Conservation (phyloP, 495 filamentous ascomycete genomes). For the Aspergillus coremiiformis region DNA sequence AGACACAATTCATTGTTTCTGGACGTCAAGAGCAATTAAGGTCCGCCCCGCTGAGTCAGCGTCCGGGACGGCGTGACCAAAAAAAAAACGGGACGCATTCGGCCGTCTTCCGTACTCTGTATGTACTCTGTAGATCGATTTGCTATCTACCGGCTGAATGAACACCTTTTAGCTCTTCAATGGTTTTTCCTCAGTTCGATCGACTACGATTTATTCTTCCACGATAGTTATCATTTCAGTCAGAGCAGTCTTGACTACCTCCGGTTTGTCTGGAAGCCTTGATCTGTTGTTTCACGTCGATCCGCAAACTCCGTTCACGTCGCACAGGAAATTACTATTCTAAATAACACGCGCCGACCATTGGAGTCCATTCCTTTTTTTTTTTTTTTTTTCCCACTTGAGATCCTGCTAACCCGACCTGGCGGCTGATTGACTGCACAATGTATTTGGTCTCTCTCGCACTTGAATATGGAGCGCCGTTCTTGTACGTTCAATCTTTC, state of each 20-base stretch:
- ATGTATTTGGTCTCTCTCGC: conserved; percentile 37
- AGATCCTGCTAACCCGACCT: not conserved
- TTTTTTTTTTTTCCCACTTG: not conserved
- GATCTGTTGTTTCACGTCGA: not conserved
- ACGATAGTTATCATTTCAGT: not conserved
- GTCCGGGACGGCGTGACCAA: not conserved
- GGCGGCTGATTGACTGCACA: conserved; percentile 8
- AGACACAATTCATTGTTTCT: not conserved
- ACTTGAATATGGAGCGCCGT: conserved; percentile 41
- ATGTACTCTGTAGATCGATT: not conserved
- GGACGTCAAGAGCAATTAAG: not conserved
- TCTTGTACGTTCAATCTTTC: conserved; percentile 29
- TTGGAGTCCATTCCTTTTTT: not conserved
- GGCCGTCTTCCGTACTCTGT: too few species aligned
- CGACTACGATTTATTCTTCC: not conserved
- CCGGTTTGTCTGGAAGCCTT: not conserved
- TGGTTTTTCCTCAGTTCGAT: not conserved
- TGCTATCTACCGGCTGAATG: not conserved
- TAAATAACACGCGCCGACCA: not conserved
- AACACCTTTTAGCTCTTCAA: not conserved
- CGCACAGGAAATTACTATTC: not conserved
- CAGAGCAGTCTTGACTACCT: not conserved
- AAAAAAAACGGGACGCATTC: not conserved
- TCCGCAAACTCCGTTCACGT: conserved; percentile 1
- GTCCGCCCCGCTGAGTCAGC: conserved; percentile 14